A percentile compares a stretch with the other conserved stretches of the same genome.
Evolutionary conservation across 1,284 basidiomycete species (phyloP).

Genomic region (Coniophora puteana): DNA sequence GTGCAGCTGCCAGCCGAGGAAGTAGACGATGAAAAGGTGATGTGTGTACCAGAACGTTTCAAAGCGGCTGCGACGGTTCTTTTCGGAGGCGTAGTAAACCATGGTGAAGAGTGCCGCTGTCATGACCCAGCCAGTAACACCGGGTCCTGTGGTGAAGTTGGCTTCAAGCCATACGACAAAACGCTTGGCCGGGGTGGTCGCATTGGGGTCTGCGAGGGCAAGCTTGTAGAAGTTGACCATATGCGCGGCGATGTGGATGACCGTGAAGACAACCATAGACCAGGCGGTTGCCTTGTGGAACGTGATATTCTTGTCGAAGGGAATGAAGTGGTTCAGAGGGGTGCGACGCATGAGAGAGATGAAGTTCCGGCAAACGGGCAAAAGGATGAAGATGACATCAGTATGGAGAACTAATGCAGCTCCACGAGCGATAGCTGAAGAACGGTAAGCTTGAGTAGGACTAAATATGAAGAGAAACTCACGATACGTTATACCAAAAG

Average conservation of each 20-base stretch:
- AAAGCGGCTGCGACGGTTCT: slow-evolving; percentile 67
- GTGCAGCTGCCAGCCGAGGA: slow-evolving; percentile 88
- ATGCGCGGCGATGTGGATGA: slow-evolving; percentile 73
- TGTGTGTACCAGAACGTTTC: slow-evolving; percentile 90
- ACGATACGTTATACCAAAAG: slow-evolving; percentile 77
- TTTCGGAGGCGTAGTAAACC: slow-evolving; percentile 82
- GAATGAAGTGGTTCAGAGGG: slow-evolving; percentile 79
- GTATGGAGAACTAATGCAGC: slow-evolving; percentile 86
- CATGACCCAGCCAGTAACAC: slow-evolving; percentile 93
- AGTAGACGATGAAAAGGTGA: slow-evolving; percentile 87
- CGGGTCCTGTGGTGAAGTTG: slow-evolving; percentile 87
- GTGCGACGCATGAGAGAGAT: slow-evolving; percentile 81
- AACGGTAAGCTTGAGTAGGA: slow-evolving; percentile 5
- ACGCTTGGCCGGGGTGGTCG: slow-evolving; percentile 48
- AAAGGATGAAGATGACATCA: slow-evolving; percentile 85
- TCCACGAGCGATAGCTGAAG: slow-evolving; percentile 71
- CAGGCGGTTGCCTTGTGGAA: slow-evolving; percentile 88
- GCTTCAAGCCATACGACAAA: slow-evolving; percentile 65
- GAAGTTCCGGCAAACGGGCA: slow-evolving; percentile 90
- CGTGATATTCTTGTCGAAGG: slow-evolving; percentile 86
- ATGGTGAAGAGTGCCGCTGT: slow-evolving; percentile 65
- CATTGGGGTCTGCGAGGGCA: slow-evolving; percentile 51
- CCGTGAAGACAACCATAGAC: slow-evolving; percentile 75
- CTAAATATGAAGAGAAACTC: slow-evolving; percentile 27
- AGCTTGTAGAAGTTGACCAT: slow-evolving; percentile 79